Evolutionary conservation across 345 rosid genomes (phyloP).

Genomic region (Orychophragmus violaceus): DNA sequence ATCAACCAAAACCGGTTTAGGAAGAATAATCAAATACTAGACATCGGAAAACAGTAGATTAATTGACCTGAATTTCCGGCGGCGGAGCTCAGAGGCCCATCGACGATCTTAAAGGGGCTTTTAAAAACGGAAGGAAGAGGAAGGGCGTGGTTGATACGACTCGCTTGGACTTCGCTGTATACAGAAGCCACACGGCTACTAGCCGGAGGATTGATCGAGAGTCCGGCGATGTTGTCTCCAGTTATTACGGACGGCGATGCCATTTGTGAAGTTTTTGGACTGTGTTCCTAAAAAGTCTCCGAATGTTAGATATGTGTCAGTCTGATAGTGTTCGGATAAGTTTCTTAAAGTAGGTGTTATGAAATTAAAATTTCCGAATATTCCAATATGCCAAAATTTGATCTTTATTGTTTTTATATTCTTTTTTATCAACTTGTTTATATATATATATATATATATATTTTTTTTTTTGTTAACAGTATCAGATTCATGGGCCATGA

Average conservation of each 20-base stretch:
- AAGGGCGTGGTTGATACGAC: conserved; percentile 72
- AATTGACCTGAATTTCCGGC: conserved; percentile 69
- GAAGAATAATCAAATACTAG: not conserved
- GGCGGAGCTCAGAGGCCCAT: conserved; percentile 80
- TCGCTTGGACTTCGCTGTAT: conserved; percentile 76
- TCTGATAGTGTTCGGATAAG: conserved; percentile 23
- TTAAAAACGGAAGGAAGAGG: conserved; percentile 79
- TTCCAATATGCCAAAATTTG: conserved; percentile 15
- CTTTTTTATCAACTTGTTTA: not conserved
- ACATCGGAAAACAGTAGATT: not conserved
- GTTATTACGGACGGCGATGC: conserved; percentile 1
- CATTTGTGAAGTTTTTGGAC: not conserved
- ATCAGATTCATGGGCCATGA: too few relatives aligned
- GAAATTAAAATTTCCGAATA: conserved; percentile 4
- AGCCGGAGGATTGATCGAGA: conserved; percentile 4
- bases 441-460: too few relatives aligned
- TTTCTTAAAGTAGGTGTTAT: not conserved
- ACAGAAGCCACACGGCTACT: conserved; percentile 51
- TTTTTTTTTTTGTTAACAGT: too few relatives aligned
- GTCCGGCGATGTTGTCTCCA: conserved; percentile 31
- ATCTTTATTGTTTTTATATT: not conserved
- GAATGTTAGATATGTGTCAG: conserved; percentile 14
- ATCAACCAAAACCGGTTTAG: not conserved
- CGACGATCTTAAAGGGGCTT: conserved; percentile 60
- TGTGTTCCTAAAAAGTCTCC: not conserved